These are phyloP conservation scores for Thermoascus crustaceus DNA, from an alignment of 2,329 filamentous ascomycete species.

Conservation along the genomic window DNA sequence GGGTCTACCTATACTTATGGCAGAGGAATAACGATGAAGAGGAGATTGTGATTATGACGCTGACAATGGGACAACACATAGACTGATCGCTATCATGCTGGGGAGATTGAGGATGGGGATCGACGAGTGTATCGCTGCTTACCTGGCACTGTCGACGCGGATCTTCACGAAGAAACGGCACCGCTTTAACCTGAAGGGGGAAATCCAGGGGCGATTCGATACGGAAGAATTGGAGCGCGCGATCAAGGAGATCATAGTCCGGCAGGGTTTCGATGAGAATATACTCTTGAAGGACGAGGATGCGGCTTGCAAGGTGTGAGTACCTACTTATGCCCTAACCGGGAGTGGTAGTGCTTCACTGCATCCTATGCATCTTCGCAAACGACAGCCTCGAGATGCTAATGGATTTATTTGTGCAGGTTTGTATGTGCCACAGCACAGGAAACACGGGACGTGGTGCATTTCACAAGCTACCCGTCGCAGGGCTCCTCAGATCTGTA, in stretches of 20 bases:
- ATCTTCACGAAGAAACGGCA: not conserved
- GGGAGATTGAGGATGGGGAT: slow-evolving; percentile 75
- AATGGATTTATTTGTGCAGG: too few relatives aligned
- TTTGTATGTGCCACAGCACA: too few relatives aligned
- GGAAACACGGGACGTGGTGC: too few relatives aligned
- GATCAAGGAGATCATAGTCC: not conserved
- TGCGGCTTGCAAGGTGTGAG: not conserved
- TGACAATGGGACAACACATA: too few relatives aligned
- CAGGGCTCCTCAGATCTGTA: too few relatives aligned
- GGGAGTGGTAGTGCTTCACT: too few relatives aligned
- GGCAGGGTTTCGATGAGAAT: not conserved
- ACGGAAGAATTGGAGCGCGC: not conserved
- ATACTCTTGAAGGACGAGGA: not conserved
- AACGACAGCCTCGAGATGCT: too few relatives aligned
- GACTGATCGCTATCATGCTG: slow-evolving; percentile 77
- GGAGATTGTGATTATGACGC: not conserved
- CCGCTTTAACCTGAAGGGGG: not conserved
- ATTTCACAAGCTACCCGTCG: too few relatives aligned
- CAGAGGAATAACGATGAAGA: too few relatives aligned
- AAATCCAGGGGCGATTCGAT: not conserved
- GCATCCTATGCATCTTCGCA: too few relatives aligned
- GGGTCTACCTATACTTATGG: too few relatives aligned
- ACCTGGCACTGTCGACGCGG: not conserved
- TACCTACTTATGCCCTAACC: too few relatives aligned
- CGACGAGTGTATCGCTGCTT: slow-evolving; percentile 64